Evolutionary conservation across 495 filamentous ascomycete genomes (phyloP).

Genomic region (Evernia prunastri): DNA sequence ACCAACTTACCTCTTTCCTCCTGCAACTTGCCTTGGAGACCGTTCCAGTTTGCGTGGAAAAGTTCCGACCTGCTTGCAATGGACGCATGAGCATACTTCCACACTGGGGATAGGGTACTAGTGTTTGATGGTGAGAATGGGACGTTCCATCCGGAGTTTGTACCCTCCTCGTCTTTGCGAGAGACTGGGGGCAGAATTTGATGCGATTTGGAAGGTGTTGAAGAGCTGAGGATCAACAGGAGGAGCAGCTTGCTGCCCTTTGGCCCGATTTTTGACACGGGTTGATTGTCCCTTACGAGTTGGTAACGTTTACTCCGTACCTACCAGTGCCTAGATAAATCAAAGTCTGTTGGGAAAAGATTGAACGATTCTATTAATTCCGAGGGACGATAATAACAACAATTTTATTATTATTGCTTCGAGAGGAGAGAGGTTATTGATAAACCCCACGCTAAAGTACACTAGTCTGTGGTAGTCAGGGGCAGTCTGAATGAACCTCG

Average conservation of each 20-base stretch:
- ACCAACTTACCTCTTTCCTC: neutral
- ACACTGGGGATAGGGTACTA: no score
- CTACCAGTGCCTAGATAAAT: no score
- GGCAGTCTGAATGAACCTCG: no score
- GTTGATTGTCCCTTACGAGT: no score
- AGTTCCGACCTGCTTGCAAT: neutral
- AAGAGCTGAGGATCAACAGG: neutral
- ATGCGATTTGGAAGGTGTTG: neutral
- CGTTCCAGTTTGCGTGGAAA: neutral
- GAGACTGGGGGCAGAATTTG: neutral
- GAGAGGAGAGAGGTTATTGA: neutral
- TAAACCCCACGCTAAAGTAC: neutral
- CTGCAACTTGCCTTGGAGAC: neutral
- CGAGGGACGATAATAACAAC: neutral
- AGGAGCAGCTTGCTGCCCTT: neutral
- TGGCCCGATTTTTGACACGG: no score
- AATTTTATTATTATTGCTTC: neutral
- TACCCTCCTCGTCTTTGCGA: neutral
- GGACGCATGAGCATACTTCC: neutral
- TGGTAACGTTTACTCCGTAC: no score
- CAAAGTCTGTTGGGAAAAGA: neutral
- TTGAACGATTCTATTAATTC: neutral
- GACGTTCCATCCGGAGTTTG: neutral
- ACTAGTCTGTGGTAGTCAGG: neutral
- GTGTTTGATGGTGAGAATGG: neutral